Base-by-base conservation (phyloP, 2,329 filamentous ascomycete species). In the Cryphonectria radicalis region DNA sequence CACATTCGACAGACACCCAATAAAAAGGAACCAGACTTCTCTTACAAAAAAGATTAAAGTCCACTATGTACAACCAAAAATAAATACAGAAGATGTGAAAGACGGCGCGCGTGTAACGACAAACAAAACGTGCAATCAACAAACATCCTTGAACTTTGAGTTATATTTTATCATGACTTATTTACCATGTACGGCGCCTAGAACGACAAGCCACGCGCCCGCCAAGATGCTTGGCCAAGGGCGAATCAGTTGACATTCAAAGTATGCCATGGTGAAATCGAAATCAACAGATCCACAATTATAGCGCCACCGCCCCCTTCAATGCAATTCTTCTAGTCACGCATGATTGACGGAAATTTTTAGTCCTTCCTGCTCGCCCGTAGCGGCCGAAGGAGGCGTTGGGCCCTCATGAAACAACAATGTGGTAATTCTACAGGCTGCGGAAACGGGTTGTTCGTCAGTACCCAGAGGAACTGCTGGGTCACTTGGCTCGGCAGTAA, bases 281-380 rank as follows among this genome's bases (percentile, higher is more conserved):
- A 63, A 43, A 14, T 63, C 14, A 63, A 63, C 17, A 6, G 62
- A 32, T 43, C 62, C 62, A 64, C 62, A 28, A 28, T 28, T 42
- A 43, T 40, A 42, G 62, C n/a, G 37, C 37, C n/a, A n/a, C 62
- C 14, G 37, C 19, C 22, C 37, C 40, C 62, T 11, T 43, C n/a
- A 43, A n/a, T 42, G 22, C 40, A 63, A n/a, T 19, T 62, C 8
- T 32, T n/a, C 32, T 8, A 43, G 42, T 28, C 43, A n/a, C n/a
- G 25, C 25, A 53, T 65, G 63, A 65, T 50, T 65, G 63, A 65
- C 43, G 63, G 63, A 65, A 53, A 37, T 50, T 65, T 28, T 46
- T 11, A 40, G 37, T 10, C 19, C 19, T 35, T 10, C 10, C 19
- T 35, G 25, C 17, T 46, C 5, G 43, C 14, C 25, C n/a, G 43